Evolutionary conservation across 371 early-diverging fungal species (phyloP).

Genomic region (Blastocladiella emersonii): DNA sequence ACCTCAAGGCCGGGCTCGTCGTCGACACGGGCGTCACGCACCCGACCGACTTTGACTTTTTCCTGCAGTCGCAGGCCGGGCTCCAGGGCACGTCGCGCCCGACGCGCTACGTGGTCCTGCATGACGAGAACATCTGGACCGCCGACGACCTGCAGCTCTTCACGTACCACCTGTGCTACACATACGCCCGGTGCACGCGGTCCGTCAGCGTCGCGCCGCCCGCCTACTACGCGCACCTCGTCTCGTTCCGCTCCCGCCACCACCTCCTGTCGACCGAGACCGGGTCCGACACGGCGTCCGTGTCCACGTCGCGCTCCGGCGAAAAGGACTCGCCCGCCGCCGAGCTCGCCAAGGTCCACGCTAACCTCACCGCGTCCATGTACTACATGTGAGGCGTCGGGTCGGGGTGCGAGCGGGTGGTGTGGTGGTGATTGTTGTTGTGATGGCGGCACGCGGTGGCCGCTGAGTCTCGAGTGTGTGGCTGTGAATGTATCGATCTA

Average conservation of each 20-base stretch:
- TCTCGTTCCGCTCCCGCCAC: conserved; percentile 67
- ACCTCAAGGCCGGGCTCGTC: conserved; percentile 86
- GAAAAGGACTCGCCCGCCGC: no score
- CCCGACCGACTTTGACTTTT: conserved; percentile 82
- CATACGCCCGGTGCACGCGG: conserved; percentile 74
- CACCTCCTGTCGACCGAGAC: no score
- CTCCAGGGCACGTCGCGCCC: conserved; percentile 87
- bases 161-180: conserved; percentile 78
- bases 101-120: conserved; percentile 67
- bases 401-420: no score
- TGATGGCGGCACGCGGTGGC: no score
- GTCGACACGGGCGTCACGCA: conserved; percentile 74
- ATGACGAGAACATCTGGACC: conserved; percentile 69
- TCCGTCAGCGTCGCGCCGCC: conserved; percentile 64
- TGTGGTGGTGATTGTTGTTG: no score
- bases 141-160: conserved; percentile 63
- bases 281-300: no score
- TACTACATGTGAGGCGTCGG: no score
- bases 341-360: no score
- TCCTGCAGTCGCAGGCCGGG: conserved; percentile 80
- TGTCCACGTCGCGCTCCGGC: no score
- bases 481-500: no score
- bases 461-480: no score
- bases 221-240: conserved; percentile 79
- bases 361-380: no score